Evolutionary conservation across 495 filamentous ascomycete genomes (phyloP).

Genomic region (Xylaria cubensis): DNA sequence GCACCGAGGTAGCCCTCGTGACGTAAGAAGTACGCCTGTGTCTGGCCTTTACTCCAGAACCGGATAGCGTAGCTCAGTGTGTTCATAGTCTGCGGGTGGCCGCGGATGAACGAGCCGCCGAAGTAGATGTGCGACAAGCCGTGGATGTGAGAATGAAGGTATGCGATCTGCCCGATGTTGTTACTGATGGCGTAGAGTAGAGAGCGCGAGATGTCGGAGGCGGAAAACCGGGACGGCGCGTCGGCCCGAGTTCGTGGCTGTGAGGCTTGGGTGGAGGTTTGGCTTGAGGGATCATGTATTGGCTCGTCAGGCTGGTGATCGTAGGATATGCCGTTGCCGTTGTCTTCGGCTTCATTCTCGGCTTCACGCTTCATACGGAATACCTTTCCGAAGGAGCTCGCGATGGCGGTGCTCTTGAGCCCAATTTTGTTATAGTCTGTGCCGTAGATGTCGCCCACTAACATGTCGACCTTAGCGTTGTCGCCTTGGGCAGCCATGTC

Average conservation of each 20-base stretch:
- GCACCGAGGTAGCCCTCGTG: slow-evolving; percentile 98
- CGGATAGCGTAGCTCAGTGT: slow-evolving; percentile 93
- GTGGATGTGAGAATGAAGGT: slow-evolving; percentile 92
- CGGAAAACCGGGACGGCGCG: slow-evolving; percentile 47
- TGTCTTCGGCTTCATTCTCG: slow-evolving; percentile 79
- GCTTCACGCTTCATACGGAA: slow-evolving; percentile 81
- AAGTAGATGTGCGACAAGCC: slow-evolving; percentile 93
- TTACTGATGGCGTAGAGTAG: slow-evolving; percentile 88
- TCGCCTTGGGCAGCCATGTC: slow-evolving; percentile 92
- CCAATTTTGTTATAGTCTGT: slow-evolving; percentile 95
- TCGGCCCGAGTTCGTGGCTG: slow-evolving; percentile 28
- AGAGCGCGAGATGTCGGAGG: slow-evolving; percentile 60
- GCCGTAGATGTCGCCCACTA: slow-evolving; percentile 98
- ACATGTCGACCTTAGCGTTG: slow-evolving; percentile 92
- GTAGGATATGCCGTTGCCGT: slow-evolving; percentile 64
- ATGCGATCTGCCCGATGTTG: slow-evolving; percentile 98
- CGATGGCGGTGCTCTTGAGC: slow-evolving; percentile 90
- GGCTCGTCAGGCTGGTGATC: slow-evolving; percentile 44
- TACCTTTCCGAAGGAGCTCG: slow-evolving; percentile 95
- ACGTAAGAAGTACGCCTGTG: slow-evolving; percentile 93
- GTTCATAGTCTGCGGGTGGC: slow-evolving; percentile 96
- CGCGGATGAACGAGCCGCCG: slow-evolving; percentile 94
- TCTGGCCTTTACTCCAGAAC: slow-evolving; percentile 94
- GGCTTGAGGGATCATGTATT: slow-evolving; percentile 27
- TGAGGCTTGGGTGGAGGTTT: slow-evolving; percentile 19